Conservation (phyloP, 768 basidiomycete species). For the Leccinum rimulosum region DNA sequence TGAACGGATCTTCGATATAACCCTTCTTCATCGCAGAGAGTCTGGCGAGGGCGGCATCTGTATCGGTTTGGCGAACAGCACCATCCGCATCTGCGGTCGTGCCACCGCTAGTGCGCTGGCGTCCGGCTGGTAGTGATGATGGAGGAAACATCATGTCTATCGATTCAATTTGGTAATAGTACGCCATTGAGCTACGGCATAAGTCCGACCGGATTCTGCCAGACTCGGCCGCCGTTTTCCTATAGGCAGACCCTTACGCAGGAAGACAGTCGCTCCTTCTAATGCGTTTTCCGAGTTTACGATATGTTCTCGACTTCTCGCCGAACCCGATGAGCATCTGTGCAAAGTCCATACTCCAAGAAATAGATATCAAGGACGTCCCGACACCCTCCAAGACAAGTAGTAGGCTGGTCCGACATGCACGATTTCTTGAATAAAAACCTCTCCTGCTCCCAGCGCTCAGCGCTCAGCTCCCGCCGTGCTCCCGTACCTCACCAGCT, state of each 20-base stretch:
- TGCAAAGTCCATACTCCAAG: background rate
- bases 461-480: background rate
- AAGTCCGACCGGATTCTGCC: background rate
- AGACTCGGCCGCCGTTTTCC: too few relatives aligned
- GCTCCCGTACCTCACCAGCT: background rate
- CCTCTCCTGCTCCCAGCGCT: background rate
- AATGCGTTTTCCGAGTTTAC: background rate
- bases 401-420: too few relatives aligned
- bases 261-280: too few relatives aligned
- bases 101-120: constrained; percentile 11
- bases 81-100: constrained; percentile 46
- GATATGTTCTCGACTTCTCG: too few relatives aligned
- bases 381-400: background rate
- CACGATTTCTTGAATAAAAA: background rate
- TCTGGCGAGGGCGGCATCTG: constrained; percentile 80
- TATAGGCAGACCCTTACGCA: too few relatives aligned
- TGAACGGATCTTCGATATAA: constrained; percentile 81
- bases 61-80: constrained; percentile 74
- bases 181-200: too few relatives aligned
- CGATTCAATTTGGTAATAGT: background rate
- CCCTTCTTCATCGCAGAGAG: constrained; percentile 78
- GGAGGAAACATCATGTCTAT: constrained; percentile 15
- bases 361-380: background rate
- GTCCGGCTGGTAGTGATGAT: constrained; percentile 5
- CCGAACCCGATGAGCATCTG: too few relatives aligned